A percentile compares a stretch with the other conserved stretches of the same genome.
Evolutionary conservation across 495 filamentous ascomycete species (phyloP).

Genomic region (Clavariopsis aquatica): DNA sequence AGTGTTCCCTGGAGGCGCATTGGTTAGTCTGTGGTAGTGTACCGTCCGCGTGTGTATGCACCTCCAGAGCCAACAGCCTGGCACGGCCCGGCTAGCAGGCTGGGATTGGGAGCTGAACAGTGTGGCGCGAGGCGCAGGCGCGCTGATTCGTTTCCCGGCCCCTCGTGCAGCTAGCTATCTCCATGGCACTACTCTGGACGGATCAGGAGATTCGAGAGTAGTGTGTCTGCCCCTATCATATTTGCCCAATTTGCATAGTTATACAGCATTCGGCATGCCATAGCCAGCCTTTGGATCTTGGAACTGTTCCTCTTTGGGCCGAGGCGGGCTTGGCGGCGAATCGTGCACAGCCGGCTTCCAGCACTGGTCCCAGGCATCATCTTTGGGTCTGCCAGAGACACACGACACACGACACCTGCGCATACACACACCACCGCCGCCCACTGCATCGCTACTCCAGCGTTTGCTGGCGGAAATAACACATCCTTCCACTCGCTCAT

Average conservation of each 20-base stretch:
- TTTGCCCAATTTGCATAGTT: no score
- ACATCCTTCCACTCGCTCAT: not conserved
- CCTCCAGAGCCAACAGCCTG: not conserved
- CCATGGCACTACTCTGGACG: no score
- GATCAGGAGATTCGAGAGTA: no score
- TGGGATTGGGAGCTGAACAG: not conserved
- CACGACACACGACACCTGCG: not conserved
- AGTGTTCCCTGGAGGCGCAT: not conserved
- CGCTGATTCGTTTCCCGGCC: no score
- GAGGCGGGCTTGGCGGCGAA: no score
- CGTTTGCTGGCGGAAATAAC: conserved; percentile 6
- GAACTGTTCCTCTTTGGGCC: no score
- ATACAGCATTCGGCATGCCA: no score
- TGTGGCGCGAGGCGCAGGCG: not conserved
- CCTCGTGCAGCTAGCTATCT: no score
- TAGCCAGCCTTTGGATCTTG: no score
- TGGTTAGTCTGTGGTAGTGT: not conserved
- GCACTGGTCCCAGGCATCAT: not conserved
- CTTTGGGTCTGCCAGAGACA: not conserved
- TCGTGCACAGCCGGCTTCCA: no score
- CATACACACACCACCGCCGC: not conserved
- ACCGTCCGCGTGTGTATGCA: not conserved
- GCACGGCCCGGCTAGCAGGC: not conserved
- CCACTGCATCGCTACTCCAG: not conserved
- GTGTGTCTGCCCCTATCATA: no score